phyloP scores from a whole-genome alignment of 140 eudicot species.

The Oenanthe javanica region DNA sequence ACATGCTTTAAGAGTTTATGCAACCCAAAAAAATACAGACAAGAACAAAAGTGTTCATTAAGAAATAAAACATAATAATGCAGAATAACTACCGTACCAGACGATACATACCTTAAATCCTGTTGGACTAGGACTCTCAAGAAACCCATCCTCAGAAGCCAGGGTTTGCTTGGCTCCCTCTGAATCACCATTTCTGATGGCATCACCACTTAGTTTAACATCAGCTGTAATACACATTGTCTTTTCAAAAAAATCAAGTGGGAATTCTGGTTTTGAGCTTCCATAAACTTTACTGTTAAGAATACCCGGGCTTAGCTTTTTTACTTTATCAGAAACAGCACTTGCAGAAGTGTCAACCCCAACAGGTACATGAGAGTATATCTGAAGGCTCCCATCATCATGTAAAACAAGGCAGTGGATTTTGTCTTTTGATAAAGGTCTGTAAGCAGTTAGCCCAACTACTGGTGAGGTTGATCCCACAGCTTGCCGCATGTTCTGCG shows the following conservation, averaged over 20 bases:
- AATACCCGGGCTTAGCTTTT: slow-evolving; percentile 77
- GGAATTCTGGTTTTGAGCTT: slow-evolving; percentile 85
- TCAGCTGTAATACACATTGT: slow-evolving; percentile 90
- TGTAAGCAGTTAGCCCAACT: slow-evolving; percentile 88
- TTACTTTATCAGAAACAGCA: slow-evolving; percentile 72
- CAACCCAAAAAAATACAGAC: neutral
- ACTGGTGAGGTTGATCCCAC: slow-evolving; percentile 79
- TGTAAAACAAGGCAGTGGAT: slow-evolving; percentile 87
- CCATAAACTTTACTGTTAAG: slow-evolving; percentile 91
- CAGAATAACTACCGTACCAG: neutral
- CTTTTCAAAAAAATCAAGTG: slow-evolving; percentile 95
- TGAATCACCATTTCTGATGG: slow-evolving; percentile 85
- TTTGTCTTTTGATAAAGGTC: slow-evolving; percentile 93
- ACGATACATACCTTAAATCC: slow-evolving; percentile 76
- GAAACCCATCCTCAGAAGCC: slow-evolving; percentile 92
- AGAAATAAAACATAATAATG: neutral
- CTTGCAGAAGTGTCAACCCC: slow-evolving; percentile 65
- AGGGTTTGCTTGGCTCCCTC: slow-evolving; percentile 94
- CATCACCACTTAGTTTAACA: slow-evolving; percentile 92
- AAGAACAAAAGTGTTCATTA: neutral
- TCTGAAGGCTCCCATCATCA: slow-evolving; percentile 99
- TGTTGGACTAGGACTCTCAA: slow-evolving; percentile 81
- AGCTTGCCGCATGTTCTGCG: slow-evolving; percentile 84
- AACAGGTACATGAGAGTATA: slow-evolving; percentile 74
- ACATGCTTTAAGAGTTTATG: neutral